Conservation (phyloP, 2,329 filamentous ascomycete genomes). For the Aspergillus tanneri region DNA sequence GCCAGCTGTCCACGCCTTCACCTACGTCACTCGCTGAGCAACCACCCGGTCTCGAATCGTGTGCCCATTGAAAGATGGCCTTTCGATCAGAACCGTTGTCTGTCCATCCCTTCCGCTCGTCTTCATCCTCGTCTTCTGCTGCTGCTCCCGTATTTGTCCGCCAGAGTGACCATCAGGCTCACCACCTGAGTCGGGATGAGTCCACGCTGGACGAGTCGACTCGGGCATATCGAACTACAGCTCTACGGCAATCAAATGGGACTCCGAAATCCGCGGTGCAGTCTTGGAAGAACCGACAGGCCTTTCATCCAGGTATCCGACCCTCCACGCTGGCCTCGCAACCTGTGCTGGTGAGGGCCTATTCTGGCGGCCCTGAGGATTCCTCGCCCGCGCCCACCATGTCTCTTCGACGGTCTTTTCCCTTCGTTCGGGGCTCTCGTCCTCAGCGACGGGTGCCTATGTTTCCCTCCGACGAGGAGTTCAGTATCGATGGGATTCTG, state of each 20-base stretch:
- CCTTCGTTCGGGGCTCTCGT: constrained; percentile 25
- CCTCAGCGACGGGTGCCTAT: constrained; percentile 28
- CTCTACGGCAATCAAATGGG: constrained; percentile 36
- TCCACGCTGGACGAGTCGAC: constrained; percentile 32
- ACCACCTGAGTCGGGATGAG: constrained; percentile 26
- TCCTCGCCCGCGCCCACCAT: constrained; percentile 29
- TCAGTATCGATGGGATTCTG: constrained; percentile 57
- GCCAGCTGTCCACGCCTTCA: constrained; percentile 10
- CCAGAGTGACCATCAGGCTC: constrained; percentile 23
- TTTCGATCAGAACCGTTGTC: constrained; percentile 29
- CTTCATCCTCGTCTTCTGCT: constrained; percentile 26
- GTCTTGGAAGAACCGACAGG: constrained; percentile 28
- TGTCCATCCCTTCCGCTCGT: constrained; percentile 29
- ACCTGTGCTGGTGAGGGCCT: constrained; percentile 46
- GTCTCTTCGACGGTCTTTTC: constrained; percentile 33
- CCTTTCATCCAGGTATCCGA: constrained; percentile 22
- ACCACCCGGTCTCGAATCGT: constrained; percentile 1
- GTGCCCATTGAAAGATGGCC: constrained; percentile 30
- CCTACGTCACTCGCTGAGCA: constrained; percentile 7
- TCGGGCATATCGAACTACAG: constrained; percentile 31
- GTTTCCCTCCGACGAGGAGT: constrained; percentile 52
- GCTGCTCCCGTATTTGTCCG: constrained; percentile 23
- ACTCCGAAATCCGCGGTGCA: constrained; percentile 25
- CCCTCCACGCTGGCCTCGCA: constrained; percentile 38
- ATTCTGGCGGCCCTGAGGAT: constrained; percentile 39